Evolutionary conservation across 768 basidiomycete genomes (phyloP).

Genomic region (Mycena capillaripes): DNA sequence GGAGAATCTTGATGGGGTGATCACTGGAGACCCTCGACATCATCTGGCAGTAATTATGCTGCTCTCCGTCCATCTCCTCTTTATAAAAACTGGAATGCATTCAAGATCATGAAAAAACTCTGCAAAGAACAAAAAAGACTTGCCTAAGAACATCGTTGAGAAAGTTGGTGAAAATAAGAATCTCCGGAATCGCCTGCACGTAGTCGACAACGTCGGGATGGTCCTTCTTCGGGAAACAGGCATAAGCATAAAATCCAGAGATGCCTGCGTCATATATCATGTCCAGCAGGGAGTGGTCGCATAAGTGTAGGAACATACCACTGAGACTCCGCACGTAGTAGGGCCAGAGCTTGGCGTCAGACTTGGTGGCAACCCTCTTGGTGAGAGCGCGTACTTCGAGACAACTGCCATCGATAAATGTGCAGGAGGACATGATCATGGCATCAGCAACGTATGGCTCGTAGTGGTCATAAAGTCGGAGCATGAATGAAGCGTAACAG

Average conservation of each 20-base stretch:
- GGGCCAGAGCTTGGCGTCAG: conserved; percentile 19
- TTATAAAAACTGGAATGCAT: conserved; percentile 14
- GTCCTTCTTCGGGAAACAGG: conserved; percentile 21
- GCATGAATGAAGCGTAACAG: conserved; percentile 1
- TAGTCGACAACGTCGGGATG: conserved; percentile 22
- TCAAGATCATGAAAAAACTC: background rate
- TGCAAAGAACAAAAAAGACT: background rate
- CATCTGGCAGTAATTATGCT: conserved; percentile 16
- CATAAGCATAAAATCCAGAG: conserved; percentile 17
- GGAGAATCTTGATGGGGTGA: conserved; percentile 22
- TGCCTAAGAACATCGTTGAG: conserved; percentile 23
- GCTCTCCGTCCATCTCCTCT: conserved; percentile 21
- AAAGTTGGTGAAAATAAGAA: conserved; percentile 21
- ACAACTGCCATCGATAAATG: conserved; percentile 20
- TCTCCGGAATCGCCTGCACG: conserved; percentile 19
- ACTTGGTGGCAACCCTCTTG: background rate
- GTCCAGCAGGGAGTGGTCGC: background rate
- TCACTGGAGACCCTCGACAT: conserved; percentile 16
- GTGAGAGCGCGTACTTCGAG: conserved; percentile 15
- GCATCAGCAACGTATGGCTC: conserved; percentile 15
- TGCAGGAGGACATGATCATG: conserved; percentile 13
- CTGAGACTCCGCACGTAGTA: conserved; percentile 21
- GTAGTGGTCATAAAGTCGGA: conserved; percentile 17
- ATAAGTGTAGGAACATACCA: conserved; percentile 8
- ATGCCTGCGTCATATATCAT: background rate